Evolutionary conservation across 1,139 yeast species (phyloP).

Genomic region (Blastobotrys proliferans): DNA sequence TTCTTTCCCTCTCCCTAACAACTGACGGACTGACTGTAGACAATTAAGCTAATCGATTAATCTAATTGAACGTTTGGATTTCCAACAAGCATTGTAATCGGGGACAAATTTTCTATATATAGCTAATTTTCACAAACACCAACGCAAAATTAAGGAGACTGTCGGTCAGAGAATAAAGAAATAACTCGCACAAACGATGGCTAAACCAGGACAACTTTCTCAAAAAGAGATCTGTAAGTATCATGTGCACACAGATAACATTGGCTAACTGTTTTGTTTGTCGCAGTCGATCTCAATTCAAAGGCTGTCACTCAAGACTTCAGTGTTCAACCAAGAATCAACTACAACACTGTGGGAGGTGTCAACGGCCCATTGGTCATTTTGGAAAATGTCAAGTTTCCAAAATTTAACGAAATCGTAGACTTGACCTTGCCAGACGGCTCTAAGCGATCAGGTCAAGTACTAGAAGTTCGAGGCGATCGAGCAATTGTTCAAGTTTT

Average conservation of each 20-base stretch:
- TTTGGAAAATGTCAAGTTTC: constrained; percentile 92
- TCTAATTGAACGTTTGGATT: no score
- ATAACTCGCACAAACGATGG: constrained; percentile 4
- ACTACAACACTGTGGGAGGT: constrained; percentile 95
- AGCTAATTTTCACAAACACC: no score
- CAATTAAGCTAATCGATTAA: no score
- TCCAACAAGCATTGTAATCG: no score
- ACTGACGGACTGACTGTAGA: no score
- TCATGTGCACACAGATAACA: no score
- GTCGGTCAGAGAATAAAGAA: background rate
- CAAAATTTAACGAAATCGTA: constrained; percentile 94
- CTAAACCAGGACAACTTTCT: constrained; percentile 21
- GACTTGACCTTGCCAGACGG: constrained; percentile 96
- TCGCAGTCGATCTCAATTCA: constrained; percentile 7
- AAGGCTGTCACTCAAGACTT: constrained; percentile 90
- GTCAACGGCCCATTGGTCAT: constrained; percentile 98
- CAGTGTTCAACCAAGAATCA: constrained; percentile 82
- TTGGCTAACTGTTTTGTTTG: background rate
- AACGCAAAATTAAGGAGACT: no score
- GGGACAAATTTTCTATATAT: no score
- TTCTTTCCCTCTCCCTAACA: no score
- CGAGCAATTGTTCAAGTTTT: constrained; percentile 98
- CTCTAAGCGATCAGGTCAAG: constrained; percentile 91
- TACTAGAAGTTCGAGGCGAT: constrained; percentile 92
- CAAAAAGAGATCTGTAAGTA: constrained; percentile 26